Base-by-base conservation (phyloP, 495 filamentous ascomycete genomes). In the Cryomyces antarcticus region DNA sequence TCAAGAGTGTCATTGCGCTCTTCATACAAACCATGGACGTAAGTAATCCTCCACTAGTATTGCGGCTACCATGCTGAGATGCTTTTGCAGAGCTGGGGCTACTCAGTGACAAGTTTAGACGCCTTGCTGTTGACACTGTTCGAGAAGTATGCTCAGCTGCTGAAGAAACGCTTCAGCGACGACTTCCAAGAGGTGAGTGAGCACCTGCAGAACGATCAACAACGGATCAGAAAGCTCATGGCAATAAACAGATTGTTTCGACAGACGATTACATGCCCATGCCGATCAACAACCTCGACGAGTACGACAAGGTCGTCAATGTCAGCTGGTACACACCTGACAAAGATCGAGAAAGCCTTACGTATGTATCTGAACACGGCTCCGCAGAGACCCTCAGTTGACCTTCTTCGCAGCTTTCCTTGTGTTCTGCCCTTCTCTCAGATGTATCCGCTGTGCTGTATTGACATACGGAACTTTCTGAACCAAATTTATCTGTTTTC, bases 211-310 rank as follows among this genome's bases (percentile, higher is more conserved):
- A 9, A 31, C 7, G n/a, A n/a, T 28, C 27, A 35, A 9, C 29
- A 7, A 11, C 13, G 5, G 6, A 10, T 27, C 11, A 31, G 4
- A 7, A 31, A 41, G 39, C 12, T 47, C 37, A 36, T 38, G 31
- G 36, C 11, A 31, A 5, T 39, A 13, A 24, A 30, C 46, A 89
- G 76, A 93, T 94, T 58, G 84, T 99, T 28, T 82, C 78, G 7
- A 93, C 85, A 9, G 89, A 99, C 57, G 89, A 99, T 57, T 99
- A 96, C 60, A 95, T 96, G 87, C 92, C 92, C 13, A 96, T 99
- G 92, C 77, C 82, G 5, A 92, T 95, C 52, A 77, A 80, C 46
- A 82, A 77, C 27, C 49, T 68, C n/a, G 86, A 92, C 44, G 85
- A 95, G 52, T 95, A 92, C 56, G 82, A 93, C 47, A 92, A 93